Evolutionary conservation across 1,284 basidiomycete genomes (phyloP), one percentile per base, ranked within the genome.

Genomic region (Veloporphyrellus conicus): DNA sequence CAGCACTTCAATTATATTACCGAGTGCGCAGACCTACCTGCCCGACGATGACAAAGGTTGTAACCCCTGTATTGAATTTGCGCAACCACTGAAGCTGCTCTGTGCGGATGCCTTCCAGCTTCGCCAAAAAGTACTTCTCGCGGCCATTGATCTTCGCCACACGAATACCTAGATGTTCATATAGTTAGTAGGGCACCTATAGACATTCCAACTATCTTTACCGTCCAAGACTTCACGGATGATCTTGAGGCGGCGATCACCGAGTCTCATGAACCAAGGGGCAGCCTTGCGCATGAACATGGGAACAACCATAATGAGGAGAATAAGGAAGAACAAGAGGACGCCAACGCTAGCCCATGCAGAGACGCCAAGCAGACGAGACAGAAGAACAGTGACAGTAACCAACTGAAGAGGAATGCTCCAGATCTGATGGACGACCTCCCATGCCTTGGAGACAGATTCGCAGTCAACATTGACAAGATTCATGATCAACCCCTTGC

Each of bases 201-300:
- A 14, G 20, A 32, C 2, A 25, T 34, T 14, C 6, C 23, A 12
- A 29, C 23, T 16, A 32, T 3, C 2, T 15, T 43, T 51, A 58
- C 61, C 61, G 15, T 66, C 58, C 45, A 63, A 44, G 16, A 66
- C 42, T 37, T 63, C 61, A 33, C 63, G 60, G 25, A 66, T 52
- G 34, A 49, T 44, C 47, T 61, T 65, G 23, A 63, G 58, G 20
- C 61, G 63, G 16, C 46, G 49, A 27, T 63, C 61, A 46, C 61
- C 63, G 10, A 62, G 51, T 38, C 45, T 53, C 59, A 65, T 53
- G 44, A 63, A 66, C 47, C 48, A 44, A 11, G 61, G 61, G 29
- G 60, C 60, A 11, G 61, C 63, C 29, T 51, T 64, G 46, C 60
- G 60, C 63, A 63, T 65, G 49, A 63, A 62, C 25, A 64, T 35